These are phyloP conservation scores for Phoenix dactylifera DNA, from an alignment of 176 grass and related monocot genomes.

Conservation along the genomic window DNA sequence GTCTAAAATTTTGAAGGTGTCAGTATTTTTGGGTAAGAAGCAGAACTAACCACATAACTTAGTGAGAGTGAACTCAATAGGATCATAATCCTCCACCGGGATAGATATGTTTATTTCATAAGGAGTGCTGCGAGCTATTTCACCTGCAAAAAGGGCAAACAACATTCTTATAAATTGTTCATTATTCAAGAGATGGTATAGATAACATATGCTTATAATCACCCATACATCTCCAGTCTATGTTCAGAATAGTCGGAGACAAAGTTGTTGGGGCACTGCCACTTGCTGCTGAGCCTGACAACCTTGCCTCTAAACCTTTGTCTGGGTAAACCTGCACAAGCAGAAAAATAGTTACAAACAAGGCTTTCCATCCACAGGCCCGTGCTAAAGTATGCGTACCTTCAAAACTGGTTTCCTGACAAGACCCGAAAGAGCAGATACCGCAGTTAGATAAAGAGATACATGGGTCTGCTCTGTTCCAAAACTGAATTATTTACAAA, in stretches of 20 bases:
- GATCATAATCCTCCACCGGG: constrained; percentile 70
- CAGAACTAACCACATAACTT: constrained; percentile 84
- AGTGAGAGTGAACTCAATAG: constrained; percentile 69
- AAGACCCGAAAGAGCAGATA: constrained; percentile 52
- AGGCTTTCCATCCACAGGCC: neutral
- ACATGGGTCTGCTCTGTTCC: constrained; percentile 69
- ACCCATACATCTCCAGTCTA: constrained; percentile 84
- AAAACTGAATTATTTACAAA: constrained; percentile 48
- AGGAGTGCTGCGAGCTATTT: constrained; percentile 43
- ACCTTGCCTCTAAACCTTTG: constrained; percentile 51
- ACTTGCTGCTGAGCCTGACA: constrained; percentile 56
- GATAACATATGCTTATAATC: constrained; percentile 9
- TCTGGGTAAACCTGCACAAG: constrained; percentile 55
- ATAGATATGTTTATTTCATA: constrained; percentile 67
- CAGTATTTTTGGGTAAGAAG: constrained; percentile 12
- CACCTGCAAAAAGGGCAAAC: constrained; percentile 45
- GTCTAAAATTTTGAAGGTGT: too few species aligned
- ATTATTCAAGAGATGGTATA: constrained; percentile 10
- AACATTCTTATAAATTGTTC: constrained; percentile 8
- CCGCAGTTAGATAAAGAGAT: constrained; percentile 74
- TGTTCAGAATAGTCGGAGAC: constrained; percentile 68
- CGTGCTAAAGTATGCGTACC: constrained; percentile 25
- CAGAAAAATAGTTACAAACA: constrained; percentile 15
- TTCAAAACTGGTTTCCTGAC: constrained; percentile 60
- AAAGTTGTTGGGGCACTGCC: constrained; percentile 59